Evolutionary conservation across 2,329 filamentous ascomycete species (phyloP).

Genomic region (Claviceps digitariae): DNA sequence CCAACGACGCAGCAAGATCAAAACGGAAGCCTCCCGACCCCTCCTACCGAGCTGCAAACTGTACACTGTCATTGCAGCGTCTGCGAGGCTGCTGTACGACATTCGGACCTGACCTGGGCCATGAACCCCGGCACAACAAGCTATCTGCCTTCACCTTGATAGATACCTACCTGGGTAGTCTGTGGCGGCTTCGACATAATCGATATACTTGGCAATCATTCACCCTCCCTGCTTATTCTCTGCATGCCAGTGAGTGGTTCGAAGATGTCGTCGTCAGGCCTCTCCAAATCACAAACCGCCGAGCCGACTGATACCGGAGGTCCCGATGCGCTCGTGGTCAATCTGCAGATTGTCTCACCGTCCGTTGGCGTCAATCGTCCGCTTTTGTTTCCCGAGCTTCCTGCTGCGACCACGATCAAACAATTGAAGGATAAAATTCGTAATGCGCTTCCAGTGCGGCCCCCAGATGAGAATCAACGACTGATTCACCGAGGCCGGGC

Average conservation of each 20-base stretch:
- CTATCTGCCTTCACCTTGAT: neutral
- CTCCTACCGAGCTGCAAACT: too few relatives aligned
- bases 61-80: neutral
- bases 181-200: neutral
- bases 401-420: slow-evolving; percentile 37
- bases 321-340: slow-evolving; percentile 29
- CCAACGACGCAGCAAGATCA: neutral
- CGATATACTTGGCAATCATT: neutral
- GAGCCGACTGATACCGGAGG: slow-evolving; percentile 12
- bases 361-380: slow-evolving; percentile 39
- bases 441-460: slow-evolving; percentile 33
- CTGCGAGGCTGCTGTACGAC: neutral
- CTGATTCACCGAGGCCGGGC: slow-evolving; percentile 48
- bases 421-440: slow-evolving; percentile 47
- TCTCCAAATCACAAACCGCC: slow-evolving; percentile 13
- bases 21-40: neutral
- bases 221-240: neutral
- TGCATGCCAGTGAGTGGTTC: neutral
- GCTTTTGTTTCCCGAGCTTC: slow-evolving; percentile 34
- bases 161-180: too few relatives aligned
- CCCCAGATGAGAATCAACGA: slow-evolving; percentile 40
- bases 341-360: slow-evolving; percentile 45
- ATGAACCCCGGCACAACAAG: neutral
- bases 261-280: slow-evolving; percentile 29
- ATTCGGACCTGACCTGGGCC: neutral